Evolutionary conservation across 352 stramenopile species (phyloP), one percentile per base, ranked within the genome.

Genomic region (Phytophthora aleatoria): DNA sequence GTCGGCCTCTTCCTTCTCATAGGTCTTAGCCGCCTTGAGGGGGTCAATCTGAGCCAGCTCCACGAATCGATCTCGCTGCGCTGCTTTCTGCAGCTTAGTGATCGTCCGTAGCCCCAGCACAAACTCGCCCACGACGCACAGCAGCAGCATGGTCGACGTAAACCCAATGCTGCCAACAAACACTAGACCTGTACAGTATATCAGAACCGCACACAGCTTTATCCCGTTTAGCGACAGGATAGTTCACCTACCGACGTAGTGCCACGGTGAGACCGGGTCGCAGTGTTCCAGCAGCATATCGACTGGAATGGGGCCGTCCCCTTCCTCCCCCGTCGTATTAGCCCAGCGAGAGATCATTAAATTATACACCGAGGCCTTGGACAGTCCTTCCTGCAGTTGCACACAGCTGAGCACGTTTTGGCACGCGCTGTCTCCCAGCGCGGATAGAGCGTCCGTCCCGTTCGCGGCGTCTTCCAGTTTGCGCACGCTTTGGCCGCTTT

Each of bases 71-170:
- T 68, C 57, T 30, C 31, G 55, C 26, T 74, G 53, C 7, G 74
- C 38, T 20, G 62, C 61, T 16, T 56, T 68, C 9, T 76, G 74
- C 27, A 81, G 60, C 60, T 73, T 79, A 15, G 77, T 68, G 55
- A 83, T 63, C 2, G 66, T 80, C 43, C 66, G 74, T 24, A 85
- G 57, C 2, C 74, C 74, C 4, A 85, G 44, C 33, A 83, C 53
- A 50, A 78, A 81, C 69, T 85, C 77, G 12, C 69, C 73, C 45
- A 85, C 51, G n/a, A 81, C 43, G 20, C 72, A 80, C 1, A 85
- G 57, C 10, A 78, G 67, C 33, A 81, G 43, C 38, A 85, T 36
- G 20, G 67, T 73, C 11, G 72, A 83, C 56, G 73, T 66, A 31
- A 86, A 83, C 5, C 77, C 74, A 27, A 86, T 71, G 42, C 66